These are phyloP conservation scores for Ziziphus jujuba DNA, from an alignment of 306 rosid genomes.

Conservation along the genomic window DNA sequence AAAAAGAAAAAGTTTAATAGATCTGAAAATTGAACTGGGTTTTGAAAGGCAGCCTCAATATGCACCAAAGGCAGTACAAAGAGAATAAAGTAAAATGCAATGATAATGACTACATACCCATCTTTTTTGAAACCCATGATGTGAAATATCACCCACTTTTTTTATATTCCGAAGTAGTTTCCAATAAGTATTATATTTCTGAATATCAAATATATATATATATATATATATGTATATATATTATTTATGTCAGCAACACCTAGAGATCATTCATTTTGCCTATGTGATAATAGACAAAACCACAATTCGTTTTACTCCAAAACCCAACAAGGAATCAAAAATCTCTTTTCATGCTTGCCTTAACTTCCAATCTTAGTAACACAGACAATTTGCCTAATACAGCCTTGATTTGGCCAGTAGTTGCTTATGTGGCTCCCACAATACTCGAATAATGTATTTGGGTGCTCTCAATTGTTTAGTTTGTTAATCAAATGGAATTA, in stretches of 20 bases:
- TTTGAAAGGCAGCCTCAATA: constrained; percentile 9
- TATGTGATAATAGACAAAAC: constrained; percentile 1
- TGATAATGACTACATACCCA: constrained; percentile 16
- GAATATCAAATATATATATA: no score
- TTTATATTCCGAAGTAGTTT: constrained; percentile 2
- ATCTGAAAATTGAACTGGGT: constrained; percentile 17
- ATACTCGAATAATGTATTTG: background rate
- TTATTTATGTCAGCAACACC: constrained; percentile 20
- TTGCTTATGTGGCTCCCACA: constrained; percentile 11
- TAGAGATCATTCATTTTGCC: constrained; percentile 11
- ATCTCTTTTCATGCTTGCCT: constrained; percentile 6
- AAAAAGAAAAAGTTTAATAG: constrained; percentile 1
- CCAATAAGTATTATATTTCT: constrained; percentile 7
- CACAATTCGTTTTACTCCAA: constrained; percentile 2
- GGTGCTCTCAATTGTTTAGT: background rate
- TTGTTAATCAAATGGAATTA: background rate
- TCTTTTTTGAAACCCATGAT: constrained; percentile 14
- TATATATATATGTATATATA: no score
- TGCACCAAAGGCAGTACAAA: constrained; percentile 8
- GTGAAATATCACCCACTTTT: constrained; percentile 23
- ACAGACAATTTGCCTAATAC: background rate
- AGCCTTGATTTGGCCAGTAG: background rate
- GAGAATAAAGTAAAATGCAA: constrained; percentile 13
- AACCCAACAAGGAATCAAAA: constrained; percentile 2
- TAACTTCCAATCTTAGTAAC: background rate